phyloP scores from a whole-genome alignment of 331 rosid genomes.

The Pyrus hybrid region DNA sequence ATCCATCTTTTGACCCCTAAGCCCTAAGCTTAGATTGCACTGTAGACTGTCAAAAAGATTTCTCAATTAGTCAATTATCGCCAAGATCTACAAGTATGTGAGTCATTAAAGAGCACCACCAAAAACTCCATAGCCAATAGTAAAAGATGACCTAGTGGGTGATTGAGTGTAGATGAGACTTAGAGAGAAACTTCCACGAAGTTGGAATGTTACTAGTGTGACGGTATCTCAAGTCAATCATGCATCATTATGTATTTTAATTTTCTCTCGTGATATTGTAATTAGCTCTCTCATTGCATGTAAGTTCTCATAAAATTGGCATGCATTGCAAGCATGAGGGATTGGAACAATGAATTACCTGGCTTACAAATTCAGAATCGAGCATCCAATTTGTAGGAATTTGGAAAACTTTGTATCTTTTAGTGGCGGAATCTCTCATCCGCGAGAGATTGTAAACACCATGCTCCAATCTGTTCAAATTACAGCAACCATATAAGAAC shows the following conservation, averaged over 20 bases:
- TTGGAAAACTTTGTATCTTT: constrained; percentile 61
- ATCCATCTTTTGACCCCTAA: constrained; percentile 37
- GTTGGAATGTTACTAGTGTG: too few relatives aligned
- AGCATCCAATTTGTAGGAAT: constrained; percentile 98
- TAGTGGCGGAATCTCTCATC: constrained; percentile 79
- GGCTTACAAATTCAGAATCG: constrained; percentile 62
- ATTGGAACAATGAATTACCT: constrained; percentile 44
- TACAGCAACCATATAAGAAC: neutral
- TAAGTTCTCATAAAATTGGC: neutral
- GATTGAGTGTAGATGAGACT: too few relatives aligned
- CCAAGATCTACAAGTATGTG: constrained; percentile 9
- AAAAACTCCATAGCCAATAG: neutral
- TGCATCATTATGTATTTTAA: too few relatives aligned
- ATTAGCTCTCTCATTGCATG: too few relatives aligned
- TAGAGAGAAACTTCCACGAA: too few relatives aligned
- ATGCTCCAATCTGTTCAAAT: constrained; percentile 73
- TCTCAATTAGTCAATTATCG: neutral
- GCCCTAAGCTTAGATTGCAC: constrained; percentile 7
- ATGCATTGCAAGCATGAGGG: neutral
- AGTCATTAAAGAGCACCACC: constrained; percentile 12
- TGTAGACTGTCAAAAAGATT: constrained; percentile 17
- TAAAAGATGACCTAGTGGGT: neutral
- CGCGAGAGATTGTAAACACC: constrained; percentile 80
- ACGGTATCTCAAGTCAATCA: too few relatives aligned
- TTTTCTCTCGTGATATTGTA: too few relatives aligned